Evolutionary conservation across 192 early-diverging fungal species (phyloP), one percentile per base, ranked within the genome.

Genomic region (Podila epicladia): DNA sequence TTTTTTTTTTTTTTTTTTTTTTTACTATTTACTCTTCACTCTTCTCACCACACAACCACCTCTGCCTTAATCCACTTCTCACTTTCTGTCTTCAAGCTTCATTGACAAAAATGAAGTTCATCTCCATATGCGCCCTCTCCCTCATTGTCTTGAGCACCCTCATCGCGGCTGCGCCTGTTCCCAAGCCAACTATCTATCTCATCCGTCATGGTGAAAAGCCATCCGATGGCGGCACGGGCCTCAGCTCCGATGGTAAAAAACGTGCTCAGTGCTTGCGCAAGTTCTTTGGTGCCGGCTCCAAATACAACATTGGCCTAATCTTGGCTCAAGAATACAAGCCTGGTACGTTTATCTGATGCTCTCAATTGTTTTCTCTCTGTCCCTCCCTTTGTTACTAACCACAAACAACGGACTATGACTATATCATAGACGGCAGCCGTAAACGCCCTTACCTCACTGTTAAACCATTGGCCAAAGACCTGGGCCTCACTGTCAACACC

Each of bases 251-350:
- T 31, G 59, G 59, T 17, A 31, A 60, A 31, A 60, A 60, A 31
- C 59, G 59, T 60, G 59, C 59, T 31, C 59, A 60, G 59, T 60
- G 59, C 59, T 29, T 60, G 26, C 59, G 59, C 22, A 33, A 60
- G 31, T 4, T 60, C 28, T 60, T 60, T 60, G 59, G 59, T 13
- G 59, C 59, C n/a, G 11, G 31, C 28, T 60, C 59, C 22, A 60
- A 60, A 4, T 60, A 60, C 28, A 60, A 60, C 59, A 60, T 60
- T 31, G 59, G 59, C 4, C 19, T 2, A 5, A 60, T 60, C 59
- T 35, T 60, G 59, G 59, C 59, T 7, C 59, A 60, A 31, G 9
- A 33, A 17, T 60, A 15, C 59, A 60, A 60, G 31, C 0, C 59
- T 19, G 28, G 59, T 60, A 60, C 11, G n/a, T 58, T 58, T 58